Evolutionary conservation across 2,329 filamentous ascomycete genomes (phyloP), one percentile per base, ranked within the genome.

Genomic region (Penicillium sp.): DNA sequence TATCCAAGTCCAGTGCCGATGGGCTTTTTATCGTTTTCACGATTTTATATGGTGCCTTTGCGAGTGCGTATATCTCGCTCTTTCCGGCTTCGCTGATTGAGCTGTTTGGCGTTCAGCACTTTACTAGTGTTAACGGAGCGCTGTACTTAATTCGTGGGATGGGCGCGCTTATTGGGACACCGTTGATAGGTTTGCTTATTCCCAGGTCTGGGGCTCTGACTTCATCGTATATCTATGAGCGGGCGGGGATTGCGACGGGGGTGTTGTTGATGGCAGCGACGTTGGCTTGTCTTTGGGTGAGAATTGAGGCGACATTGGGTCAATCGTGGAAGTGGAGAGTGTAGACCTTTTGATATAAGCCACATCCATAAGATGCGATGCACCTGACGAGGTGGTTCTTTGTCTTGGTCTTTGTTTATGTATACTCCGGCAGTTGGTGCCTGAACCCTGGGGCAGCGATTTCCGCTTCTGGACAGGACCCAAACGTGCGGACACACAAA

Each of bases 61-160:
- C 76, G 8, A 72, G 75, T 45, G 76, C 77, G 3, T 80, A 79
- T 61, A 75, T 79, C 38, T 74, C 75, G 7, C 66, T 80, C 2
- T 80, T 80, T 52, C 77, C 64, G 75, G 59, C n/a, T 76, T 80
- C 58, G 73, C 62, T 79, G 51, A 73, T 78, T 15, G 77, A 79
- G 58, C 62, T 78, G 5, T 79, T 79, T 53, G 76, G 77, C 4
- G 67, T 73, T 13, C 69, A 76, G 59, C 66, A 77, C 26, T 78
- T 77, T 51, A 75, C 75, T 7, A 73, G 70, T 17, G 75, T 78
- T 3, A 78, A 73, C 49, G 76, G 76, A 1, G 71, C 77, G 7
- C 64, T 79, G 56, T 79, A 79, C 61, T 72, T 78, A 55, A 71
- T 78, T 46, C 72, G 75, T 45, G 77, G 77, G 1, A 66, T 78